phyloP scores from a whole-genome alignment of 805 yeast genomes.

The Clavispora phyllophila region DNA sequence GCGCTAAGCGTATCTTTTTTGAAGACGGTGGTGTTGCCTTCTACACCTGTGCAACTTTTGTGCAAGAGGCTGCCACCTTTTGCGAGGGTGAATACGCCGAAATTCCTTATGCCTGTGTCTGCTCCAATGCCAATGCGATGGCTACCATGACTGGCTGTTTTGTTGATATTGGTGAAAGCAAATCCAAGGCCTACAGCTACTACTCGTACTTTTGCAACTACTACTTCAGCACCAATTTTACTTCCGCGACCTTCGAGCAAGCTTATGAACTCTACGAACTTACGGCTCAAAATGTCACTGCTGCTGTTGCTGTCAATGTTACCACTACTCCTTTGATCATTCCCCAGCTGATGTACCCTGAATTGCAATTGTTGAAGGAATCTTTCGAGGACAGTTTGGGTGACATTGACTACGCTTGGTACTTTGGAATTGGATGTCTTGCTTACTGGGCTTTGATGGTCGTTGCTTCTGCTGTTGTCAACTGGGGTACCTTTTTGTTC shows the following conservation, averaged over 20 bases:
- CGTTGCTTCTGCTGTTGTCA: slow-evolving; percentile 35
- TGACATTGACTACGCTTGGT: slow-evolving; percentile 35
- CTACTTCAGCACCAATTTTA: slow-evolving; percentile 38
- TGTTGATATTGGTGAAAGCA: slow-evolving; percentile 2
- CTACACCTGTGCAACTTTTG: not conserved
- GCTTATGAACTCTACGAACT: slow-evolving; percentile 9
- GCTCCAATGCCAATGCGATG: not conserved
- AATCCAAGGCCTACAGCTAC: slow-evolving; percentile 6
- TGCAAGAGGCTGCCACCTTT: not conserved
- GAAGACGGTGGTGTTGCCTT: not conserved
- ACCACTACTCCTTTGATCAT: not conserved
- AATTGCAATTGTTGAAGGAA: slow-evolving; percentile 3
- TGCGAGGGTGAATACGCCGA: not conserved
- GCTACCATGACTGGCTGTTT: slow-evolving; percentile 1
- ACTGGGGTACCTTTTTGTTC: slow-evolving; percentile 36
- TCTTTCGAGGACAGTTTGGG: slow-evolving; percentile 28
- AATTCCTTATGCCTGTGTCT: not conserved
- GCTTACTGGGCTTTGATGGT: slow-evolving; percentile 47
- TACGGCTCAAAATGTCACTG: slow-evolving; percentile 10
- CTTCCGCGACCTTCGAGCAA: slow-evolving; percentile 66
- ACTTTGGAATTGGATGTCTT: slow-evolving; percentile 34
- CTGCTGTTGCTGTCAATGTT: slow-evolving; percentile 3
- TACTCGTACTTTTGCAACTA: not conserved
- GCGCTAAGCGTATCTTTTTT: not conserved
- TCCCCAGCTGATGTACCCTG: slow-evolving; percentile 17